Evolutionary conservation across 2,329 filamentous ascomycete species (phyloP).

Genomic region (Aspergillus sergii): DNA sequence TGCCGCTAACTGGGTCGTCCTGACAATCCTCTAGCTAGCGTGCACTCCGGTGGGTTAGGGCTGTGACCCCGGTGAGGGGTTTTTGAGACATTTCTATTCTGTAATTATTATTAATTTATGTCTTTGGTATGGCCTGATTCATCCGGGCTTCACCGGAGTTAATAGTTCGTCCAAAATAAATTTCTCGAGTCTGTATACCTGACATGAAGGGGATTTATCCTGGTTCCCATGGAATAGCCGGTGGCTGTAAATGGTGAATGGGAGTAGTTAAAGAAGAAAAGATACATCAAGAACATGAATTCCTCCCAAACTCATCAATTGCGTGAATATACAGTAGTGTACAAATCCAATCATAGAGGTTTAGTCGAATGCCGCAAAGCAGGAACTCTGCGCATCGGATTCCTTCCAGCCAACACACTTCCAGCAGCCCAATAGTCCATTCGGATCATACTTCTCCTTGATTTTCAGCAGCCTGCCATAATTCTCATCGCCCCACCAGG

Average conservation of each 20-base stretch:
- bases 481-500: conserved; percentile 22
- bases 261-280: background rate
- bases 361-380: conserved; percentile 14
- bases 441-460: conserved; percentile 25
- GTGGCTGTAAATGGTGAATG: background rate
- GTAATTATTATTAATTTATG: background rate
- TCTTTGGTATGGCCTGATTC: background rate
- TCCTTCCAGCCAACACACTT: conserved; percentile 24
- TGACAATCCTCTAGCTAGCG: background rate
- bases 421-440: conserved; percentile 19
- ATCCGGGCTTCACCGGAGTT: background rate
- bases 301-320: background rate
- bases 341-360: background rate
- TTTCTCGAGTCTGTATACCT: background rate
- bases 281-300: background rate
- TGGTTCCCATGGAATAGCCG: background rate
- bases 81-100: background rate
- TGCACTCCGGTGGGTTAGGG: background rate
- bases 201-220: too few relatives aligned
- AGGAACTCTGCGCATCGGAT: conserved; percentile 11
- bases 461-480: conserved; percentile 19
- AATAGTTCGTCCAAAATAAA: background rate
- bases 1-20: too few relatives aligned
- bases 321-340: background rate
- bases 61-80: background rate